Percentiles rank a stretch among this genome's conserved stretches.
These are phyloP conservation scores for Arthroderma sp. DNA, from an alignment of 2,329 filamentous ascomycete species.

Conservation along the genomic window DNA sequence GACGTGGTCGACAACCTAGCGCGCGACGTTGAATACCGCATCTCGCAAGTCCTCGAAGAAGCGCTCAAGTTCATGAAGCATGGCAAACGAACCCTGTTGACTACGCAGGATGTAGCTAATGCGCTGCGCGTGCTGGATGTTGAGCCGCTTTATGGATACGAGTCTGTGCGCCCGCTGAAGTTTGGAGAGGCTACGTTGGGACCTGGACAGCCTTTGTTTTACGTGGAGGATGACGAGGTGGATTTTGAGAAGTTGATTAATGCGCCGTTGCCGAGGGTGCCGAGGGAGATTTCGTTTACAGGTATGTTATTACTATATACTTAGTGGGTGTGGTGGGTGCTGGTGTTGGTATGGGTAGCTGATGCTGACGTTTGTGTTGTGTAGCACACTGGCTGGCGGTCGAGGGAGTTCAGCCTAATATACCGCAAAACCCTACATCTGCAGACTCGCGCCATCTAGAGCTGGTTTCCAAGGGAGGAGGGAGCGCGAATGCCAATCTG, in stretches of 20 bases:
- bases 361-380: conserved; percentile 3
- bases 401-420: conserved; percentile 91
- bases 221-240: conserved; percentile 95
- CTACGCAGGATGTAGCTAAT: conserved; percentile 77
- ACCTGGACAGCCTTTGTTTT: conserved; percentile 86
- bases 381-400: conserved; percentile 93
- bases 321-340: neutral
- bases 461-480: conserved; percentile 71
- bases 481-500: conserved; percentile 67
- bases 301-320: conserved; percentile 39
- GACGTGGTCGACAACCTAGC: conserved; percentile 79
- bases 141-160: conserved; percentile 92
- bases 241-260: conserved; percentile 99
- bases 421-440: conserved; percentile 87
- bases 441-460: conserved; percentile 74
- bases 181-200: conserved; percentile 92
- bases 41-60: conserved; percentile 87
- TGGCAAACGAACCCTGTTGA: conserved; percentile 70
- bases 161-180: conserved; percentile 72
- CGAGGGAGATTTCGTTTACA: conserved; percentile 82
- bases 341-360: conserved; percentile 4
- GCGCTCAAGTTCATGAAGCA: conserved; percentile 94
- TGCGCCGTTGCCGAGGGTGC: conserved; percentile 85
- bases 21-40: conserved; percentile 88
- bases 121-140: conserved; percentile 79